Percentiles rank a stretch among this genome's conserved stretches.
Conservation (phyloP, 768 basidiomycete genomes). For the Termitomyces sp. region DNA sequence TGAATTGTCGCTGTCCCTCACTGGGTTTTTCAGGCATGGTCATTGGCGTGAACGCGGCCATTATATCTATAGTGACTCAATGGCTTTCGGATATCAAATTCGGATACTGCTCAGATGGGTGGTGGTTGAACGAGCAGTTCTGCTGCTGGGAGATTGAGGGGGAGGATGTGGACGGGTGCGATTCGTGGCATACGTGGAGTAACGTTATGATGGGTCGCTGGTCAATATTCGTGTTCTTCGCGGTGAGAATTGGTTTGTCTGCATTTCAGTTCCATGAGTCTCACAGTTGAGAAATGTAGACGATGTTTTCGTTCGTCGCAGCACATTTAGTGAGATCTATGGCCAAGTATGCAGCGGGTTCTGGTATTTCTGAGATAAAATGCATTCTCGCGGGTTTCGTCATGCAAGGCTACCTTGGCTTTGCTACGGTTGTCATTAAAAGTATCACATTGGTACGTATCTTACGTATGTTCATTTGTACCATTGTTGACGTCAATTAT, state of each 20-base stretch:
- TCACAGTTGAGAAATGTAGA: constrained; percentile 39
- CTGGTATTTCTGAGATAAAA: constrained; percentile 98
- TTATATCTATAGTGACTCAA: constrained; percentile 92
- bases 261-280: background rate
- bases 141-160: constrained; percentile 96
- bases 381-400: constrained; percentile 96
- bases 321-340: constrained; percentile 85
- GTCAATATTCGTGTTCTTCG: constrained; percentile 84
- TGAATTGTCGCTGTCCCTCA: background rate
- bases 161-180: constrained; percentile 74
- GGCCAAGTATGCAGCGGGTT: constrained; percentile 95
- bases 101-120: constrained; percentile 93
- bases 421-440: constrained; percentile 90
- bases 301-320: constrained; percentile 76
- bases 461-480: background rate
- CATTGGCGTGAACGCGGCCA: constrained; percentile 91
- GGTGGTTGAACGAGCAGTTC: constrained; percentile 98
- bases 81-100: constrained; percentile 99
- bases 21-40: constrained; percentile 56
- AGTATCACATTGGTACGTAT: constrained; percentile 81
- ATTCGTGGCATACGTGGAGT: constrained; percentile 93
- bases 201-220: constrained; percentile 64
- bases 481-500: background rate
- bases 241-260: constrained; percentile 48
- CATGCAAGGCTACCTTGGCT: constrained; percentile 92